Evolutionary conservation across 805 yeast species (phyloP).

Genomic region (Naumovozyma castellii): DNA sequence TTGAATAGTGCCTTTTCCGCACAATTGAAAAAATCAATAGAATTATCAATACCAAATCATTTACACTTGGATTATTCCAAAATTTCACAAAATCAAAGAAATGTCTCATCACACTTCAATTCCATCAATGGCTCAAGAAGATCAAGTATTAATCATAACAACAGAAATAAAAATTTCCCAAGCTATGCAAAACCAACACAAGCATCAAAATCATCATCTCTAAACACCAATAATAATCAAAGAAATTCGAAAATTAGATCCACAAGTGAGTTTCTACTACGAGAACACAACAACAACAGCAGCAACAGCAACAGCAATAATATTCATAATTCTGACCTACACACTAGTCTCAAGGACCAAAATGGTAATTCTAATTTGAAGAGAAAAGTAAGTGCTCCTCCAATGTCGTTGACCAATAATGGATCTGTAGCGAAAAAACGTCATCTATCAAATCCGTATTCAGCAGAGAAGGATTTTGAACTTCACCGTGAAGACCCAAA

Average conservation of each 20-base stretch:
- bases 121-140: conserved; percentile 38
- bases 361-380: conserved; percentile 3
- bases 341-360: conserved; percentile 3
- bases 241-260: conserved; percentile 11
- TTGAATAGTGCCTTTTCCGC: conserved; percentile 20
- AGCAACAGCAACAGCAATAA: conserved; percentile 2
- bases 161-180: conserved; percentile 13
- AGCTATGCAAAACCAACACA: conserved; percentile 28
- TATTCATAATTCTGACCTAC: not conserved
- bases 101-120: conserved; percentile 1
- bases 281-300: conserved; percentile 2
- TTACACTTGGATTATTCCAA: conserved; percentile 18
- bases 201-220: conserved; percentile 8
- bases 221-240: not conserved
- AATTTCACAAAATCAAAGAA: conserved; percentile 5
- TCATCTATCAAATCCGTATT: not conserved
- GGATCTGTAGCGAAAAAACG: not conserved
- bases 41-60: conserved; percentile 43
- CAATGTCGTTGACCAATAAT: conserved; percentile 1
- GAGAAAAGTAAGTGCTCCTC: conserved; percentile 23
- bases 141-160: conserved; percentile 19
- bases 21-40: conserved; percentile 46
- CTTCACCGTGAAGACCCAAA: conserved; percentile 4
- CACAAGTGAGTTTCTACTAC: conserved; percentile 17
- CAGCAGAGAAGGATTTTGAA: not conserved